Evolutionary conservation across 306 rosid species (phyloP).

Genomic region (Cicer bijugum): DNA sequence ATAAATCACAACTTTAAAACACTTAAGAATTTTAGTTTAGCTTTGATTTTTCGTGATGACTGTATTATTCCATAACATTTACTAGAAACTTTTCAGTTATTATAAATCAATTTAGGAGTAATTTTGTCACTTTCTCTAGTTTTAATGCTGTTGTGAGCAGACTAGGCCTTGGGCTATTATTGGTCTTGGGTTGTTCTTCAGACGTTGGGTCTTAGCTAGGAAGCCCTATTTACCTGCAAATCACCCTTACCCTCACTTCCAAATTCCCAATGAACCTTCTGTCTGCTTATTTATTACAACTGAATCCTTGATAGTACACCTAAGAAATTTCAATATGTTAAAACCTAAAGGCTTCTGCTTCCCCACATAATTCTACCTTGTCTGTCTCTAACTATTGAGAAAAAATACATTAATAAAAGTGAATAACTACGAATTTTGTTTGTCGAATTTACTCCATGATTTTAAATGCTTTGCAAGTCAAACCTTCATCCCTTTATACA

Average conservation of each 20-base stretch:
- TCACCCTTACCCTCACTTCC: slow-evolving; percentile 33
- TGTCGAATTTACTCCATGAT: slow-evolving; percentile 38
- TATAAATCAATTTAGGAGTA: neutral
- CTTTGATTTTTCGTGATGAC: slow-evolving; percentile 18
- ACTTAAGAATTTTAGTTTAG: slow-evolving; percentile 31
- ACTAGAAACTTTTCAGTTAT: slow-evolving; percentile 6
- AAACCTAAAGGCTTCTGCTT: slow-evolving; percentile 28
- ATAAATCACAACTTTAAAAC: slow-evolving; percentile 20
- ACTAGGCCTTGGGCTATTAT: neutral
- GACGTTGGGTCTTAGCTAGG: slow-evolving; percentile 11
- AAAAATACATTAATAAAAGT: slow-evolving; percentile 10
- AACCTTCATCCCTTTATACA: slow-evolving; percentile 99
- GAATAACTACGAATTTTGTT: slow-evolving; percentile 39
- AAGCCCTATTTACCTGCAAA: slow-evolving; percentile 24
- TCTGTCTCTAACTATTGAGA: slow-evolving; percentile 36
- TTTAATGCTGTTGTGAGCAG: slow-evolving; percentile 15
- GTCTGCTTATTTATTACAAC: slow-evolving; percentile 29
- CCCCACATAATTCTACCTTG: slow-evolving; percentile 35
- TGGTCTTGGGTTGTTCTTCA: slow-evolving; percentile 24
- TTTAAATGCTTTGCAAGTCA: slow-evolving; percentile 50
- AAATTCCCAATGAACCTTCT: slow-evolving; percentile 28
- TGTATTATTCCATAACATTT: slow-evolving; percentile 23
- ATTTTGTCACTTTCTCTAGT: neutral
- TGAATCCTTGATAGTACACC: slow-evolving; percentile 3
- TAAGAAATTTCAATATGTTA: slow-evolving; percentile 21